A percentile compares a stretch with the other conserved stretches of the same genome.
phyloP scores from a whole-genome alignment of 495 filamentous ascomycete genomes.

The Daldinia grandis region DNA sequence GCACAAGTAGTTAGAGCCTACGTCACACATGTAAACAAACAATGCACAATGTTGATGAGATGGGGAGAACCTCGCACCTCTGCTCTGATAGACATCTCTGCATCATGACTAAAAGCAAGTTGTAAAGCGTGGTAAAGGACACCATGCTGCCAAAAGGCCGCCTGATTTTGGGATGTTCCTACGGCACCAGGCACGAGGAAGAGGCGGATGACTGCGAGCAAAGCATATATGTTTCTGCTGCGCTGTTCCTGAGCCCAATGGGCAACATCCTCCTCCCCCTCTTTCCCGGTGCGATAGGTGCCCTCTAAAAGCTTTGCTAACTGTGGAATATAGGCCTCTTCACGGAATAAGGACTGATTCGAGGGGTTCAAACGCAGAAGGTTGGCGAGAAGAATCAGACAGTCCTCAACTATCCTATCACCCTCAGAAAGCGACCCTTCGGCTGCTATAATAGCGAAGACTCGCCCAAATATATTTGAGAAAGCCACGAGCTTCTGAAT shows the following conservation, averaged over 20 bases:
- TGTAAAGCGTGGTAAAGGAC: constrained; percentile 83
- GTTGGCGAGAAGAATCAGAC: constrained; percentile 90
- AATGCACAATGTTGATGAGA: constrained; percentile 23
- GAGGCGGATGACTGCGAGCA: constrained; percentile 83
- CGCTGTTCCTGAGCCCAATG: constrained; percentile 78
- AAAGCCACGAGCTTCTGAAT: constrained; percentile 95
- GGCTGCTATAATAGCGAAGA: constrained; percentile 80
- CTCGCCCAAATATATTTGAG: constrained; percentile 87
- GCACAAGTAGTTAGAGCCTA: constrained; percentile 85
- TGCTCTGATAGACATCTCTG: constrained; percentile 78
- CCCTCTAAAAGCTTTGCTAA: constrained; percentile 74
- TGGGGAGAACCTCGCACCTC: constrained; percentile 66
- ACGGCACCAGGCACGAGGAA: constrained; percentile 83
- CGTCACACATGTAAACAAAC: constrained; percentile 44
- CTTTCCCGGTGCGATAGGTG: constrained; percentile 63
- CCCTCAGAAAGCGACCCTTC: constrained; percentile 87
- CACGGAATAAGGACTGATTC: constrained; percentile 93
- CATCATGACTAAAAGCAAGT: constrained; percentile 80
- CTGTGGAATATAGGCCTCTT: constrained; percentile 83
- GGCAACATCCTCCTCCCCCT: constrained; percentile 67
- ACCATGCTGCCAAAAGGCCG: constrained; percentile 81
- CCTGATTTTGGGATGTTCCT: constrained; percentile 84
- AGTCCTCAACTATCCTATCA: constrained; percentile 92
- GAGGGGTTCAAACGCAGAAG: constrained; percentile 87
- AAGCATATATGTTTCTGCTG: constrained; percentile 91